A percentile compares a stretch with the other conserved stretches of the same genome.
Conservation (phyloP, 805 yeast species). For the Hyphopichia homilentoma region DNA sequence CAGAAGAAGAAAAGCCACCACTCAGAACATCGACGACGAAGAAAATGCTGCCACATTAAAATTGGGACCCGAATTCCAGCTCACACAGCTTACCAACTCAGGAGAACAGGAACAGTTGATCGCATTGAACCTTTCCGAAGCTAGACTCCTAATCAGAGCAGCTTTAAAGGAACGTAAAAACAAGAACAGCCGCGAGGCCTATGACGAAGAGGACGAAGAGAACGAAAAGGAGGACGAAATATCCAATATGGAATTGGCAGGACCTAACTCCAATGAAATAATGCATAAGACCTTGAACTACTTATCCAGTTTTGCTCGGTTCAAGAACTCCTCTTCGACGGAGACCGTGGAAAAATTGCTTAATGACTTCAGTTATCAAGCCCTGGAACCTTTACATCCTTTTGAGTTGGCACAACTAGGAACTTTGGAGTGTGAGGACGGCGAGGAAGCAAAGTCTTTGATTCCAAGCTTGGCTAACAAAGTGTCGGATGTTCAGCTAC, state of each 20-base stretch:
- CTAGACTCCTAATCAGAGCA: slow-evolving; percentile 84
- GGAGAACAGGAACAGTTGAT: slow-evolving; percentile 76
- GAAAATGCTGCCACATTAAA: slow-evolving; percentile 87
- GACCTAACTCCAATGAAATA: slow-evolving; percentile 79
- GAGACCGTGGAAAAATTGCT: slow-evolving; percentile 88
- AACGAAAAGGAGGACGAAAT: slow-evolving; percentile 43
- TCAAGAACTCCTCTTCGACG: slow-evolving; percentile 88
- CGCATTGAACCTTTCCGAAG: slow-evolving; percentile 85
- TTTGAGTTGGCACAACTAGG: slow-evolving; percentile 93
- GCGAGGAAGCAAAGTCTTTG: slow-evolving; percentile 93
- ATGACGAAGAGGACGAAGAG: slow-evolving; percentile 31
- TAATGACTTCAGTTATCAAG: slow-evolving; percentile 57
- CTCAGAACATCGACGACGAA: slow-evolving; percentile 71
- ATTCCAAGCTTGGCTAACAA: slow-evolving; percentile 83
- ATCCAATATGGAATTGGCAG: slow-evolving; percentile 48
- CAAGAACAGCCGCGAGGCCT: slow-evolving; percentile 28
- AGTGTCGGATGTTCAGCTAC: slow-evolving; percentile 82
- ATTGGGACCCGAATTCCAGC: slow-evolving; percentile 90
- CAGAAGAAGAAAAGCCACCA: slow-evolving; percentile 62
- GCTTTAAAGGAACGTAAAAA: slow-evolving; percentile 66
- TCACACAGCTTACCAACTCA: slow-evolving; percentile 73
- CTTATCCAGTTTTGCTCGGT: slow-evolving; percentile 79
- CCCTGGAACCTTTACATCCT: slow-evolving; percentile 69
- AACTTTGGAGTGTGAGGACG: slow-evolving; percentile 89
- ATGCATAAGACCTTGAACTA: slow-evolving; percentile 89